Base-by-base conservation (phyloP, 345 rosid species). In the Aquilaria sinensis region DNA sequence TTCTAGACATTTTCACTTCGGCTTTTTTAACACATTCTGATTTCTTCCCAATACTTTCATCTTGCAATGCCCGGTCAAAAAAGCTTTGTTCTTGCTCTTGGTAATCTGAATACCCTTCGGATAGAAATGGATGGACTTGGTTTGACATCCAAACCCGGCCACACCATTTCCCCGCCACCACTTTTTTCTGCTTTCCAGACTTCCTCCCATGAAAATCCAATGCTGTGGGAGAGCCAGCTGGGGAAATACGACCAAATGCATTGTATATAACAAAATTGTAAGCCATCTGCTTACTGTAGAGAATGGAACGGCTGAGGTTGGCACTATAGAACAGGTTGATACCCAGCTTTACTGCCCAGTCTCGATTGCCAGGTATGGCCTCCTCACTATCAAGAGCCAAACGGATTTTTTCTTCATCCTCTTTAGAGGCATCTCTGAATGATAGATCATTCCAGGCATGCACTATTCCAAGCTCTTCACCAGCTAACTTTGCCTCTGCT, bases 71-170 rank as follows among this genome's bases (percentile, higher is more conserved):
- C 74, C 70, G 71, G 43, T 68, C 64, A 72, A 51, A 80, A 45
- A 47, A 51, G 73, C 71, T 77, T 68, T 71, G 72, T 57, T 83
- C 97, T 70, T 68, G 77, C 41, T 86, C 94, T 68, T 72, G 86
- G 14, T 70, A 90, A 47, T 83, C 83, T 34, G 78, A 59, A 74
- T 84, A 88, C 72, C 62, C 63, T 63, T 72, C 72, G 29, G 75
- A 71, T 63, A 93, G 70, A 74, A 88, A 75, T 31, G 94, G 82
- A 75, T 93, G 98, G 70, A 92, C 93, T 83, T 86, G 97, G 82
- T 83, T 88, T 62, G 98, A 93, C 97, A 86, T 93, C 97, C 98
- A 93, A 71, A 90, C 92, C 72, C 78, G 90, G 57, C 98, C 98
- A 70, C 98, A 93, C 98, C 98, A 93, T 83, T 82, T 93, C 46